Evolutionary conservation across 2,329 filamentous ascomycete species (phyloP).

Genomic region (Colletotrichum eremochloae): DNA sequence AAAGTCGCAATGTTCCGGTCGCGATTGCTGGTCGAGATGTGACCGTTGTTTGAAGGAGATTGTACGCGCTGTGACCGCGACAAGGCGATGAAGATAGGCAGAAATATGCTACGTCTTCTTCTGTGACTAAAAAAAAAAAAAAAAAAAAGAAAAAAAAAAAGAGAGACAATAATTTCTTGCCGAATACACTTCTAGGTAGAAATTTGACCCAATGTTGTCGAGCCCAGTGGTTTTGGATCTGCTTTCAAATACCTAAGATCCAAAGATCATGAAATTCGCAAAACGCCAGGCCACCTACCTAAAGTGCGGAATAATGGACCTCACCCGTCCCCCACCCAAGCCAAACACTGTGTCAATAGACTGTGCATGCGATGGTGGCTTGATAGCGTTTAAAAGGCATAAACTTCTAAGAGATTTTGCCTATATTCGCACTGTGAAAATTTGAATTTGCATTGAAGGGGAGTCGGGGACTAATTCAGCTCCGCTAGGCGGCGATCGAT

Average conservation of each 20-base stretch:
- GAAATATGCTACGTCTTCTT: background rate
- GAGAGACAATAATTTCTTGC: background rate
- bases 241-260: background rate
- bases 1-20: background rate
- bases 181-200: too few species aligned
- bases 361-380: background rate
- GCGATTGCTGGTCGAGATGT: background rate
- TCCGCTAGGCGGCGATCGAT: background rate
- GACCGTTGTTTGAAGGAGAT: background rate
- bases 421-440: background rate
- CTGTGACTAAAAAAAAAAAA: too few species aligned
- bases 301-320: background rate
- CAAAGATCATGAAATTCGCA: constrained; percentile 4
- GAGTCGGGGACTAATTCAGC: background rate
- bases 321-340: too few species aligned
- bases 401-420: background rate
- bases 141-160: too few species aligned
- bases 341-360: background rate
- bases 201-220: background rate
- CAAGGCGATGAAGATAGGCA: background rate
- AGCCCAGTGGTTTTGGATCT: background rate
- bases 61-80: background rate
- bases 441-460: too few species aligned
- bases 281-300: background rate
- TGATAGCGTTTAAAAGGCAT: background rate